These are phyloP conservation scores for Sporothrix luriei DNA, from an alignment of 2,329 filamentous ascomycete genomes.

Conservation along the genomic window DNA sequence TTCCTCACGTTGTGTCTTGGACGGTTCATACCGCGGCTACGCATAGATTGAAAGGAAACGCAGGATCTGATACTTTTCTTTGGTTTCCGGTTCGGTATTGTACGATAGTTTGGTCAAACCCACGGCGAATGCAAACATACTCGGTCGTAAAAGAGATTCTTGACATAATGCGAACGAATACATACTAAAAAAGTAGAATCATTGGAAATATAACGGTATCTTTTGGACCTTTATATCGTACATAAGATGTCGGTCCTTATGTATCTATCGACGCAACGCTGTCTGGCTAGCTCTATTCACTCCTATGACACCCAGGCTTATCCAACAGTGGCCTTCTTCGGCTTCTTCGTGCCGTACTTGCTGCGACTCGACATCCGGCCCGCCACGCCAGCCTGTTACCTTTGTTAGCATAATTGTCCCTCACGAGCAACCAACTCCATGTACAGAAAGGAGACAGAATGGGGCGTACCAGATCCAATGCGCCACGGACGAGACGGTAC, in stretches of 20 bases:
- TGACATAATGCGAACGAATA: neutral
- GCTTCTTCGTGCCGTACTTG: slow-evolving; percentile 99
- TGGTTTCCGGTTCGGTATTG: slow-evolving; percentile 5
- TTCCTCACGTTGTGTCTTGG: neutral
- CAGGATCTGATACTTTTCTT: neutral
- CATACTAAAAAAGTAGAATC: neutral
- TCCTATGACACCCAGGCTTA: slow-evolving; percentile 33
- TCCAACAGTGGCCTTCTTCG: slow-evolving; percentile 73
- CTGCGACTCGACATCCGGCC: slow-evolving; percentile 82
- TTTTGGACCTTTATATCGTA: slow-evolving; percentile 13
- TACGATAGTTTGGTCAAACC: neutral
- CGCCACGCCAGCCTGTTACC: slow-evolving; percentile 77
- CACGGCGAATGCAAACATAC: neutral
- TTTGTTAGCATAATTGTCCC: neutral
- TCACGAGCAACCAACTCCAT: neutral
- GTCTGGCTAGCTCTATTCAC: neutral
- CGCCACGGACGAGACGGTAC: slow-evolving; percentile 89
- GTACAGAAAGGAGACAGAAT: neutral
- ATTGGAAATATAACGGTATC: too few relatives aligned
- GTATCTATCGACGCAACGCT: neutral
- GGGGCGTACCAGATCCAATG: slow-evolving; percentile 81
- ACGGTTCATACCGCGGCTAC: neutral
- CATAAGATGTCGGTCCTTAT: slow-evolving; percentile 15
- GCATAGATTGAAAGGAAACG: neutral
- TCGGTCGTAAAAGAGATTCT: neutral